Percentiles rank a stretch among this genome's conserved stretches.
Conservation (phyloP, 2,329 filamentous ascomycete genomes). For the Scleromitrula shiraiana region DNA sequence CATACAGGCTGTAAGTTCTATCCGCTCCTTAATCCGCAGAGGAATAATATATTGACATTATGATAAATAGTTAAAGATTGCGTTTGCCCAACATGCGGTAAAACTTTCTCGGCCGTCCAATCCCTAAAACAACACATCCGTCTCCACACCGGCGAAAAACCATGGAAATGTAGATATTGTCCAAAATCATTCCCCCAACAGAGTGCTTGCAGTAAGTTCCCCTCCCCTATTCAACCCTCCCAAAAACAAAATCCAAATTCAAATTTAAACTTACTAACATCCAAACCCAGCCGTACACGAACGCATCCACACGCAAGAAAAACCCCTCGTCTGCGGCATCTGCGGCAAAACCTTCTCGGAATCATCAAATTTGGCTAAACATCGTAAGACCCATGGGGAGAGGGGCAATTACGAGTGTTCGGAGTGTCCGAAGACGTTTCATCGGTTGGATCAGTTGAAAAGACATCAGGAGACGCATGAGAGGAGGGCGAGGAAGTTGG, state of each 20-base stretch:
- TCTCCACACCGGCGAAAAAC: constrained; percentile 58
- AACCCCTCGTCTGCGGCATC: constrained; percentile 50
- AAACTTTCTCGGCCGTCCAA: constrained; percentile 57
- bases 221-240: not conserved
- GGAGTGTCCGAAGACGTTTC: constrained; percentile 49
- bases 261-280: constrained; percentile 4
- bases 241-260: no score
- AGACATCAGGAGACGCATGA: constrained; percentile 39
- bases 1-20: constrained; percentile 55
- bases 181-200: constrained; percentile 57
- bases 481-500: not conserved
- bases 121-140: constrained; percentile 59
- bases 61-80: constrained; percentile 47
- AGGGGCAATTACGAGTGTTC: constrained; percentile 44
- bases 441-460: constrained; percentile 52
- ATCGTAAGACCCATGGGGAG: constrained; percentile 52
- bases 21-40: not conserved
- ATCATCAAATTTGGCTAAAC: constrained; percentile 59
- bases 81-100: constrained; percentile 45
- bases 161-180: constrained; percentile 49
- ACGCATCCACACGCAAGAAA: constrained; percentile 57
- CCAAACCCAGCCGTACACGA: constrained; percentile 51
- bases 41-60: not conserved
- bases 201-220: constrained; percentile 50
- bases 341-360: constrained; percentile 55